Base-by-base conservation (phyloP, 352 stramenopile genomes). In the Phytophthora pisi region DNA sequence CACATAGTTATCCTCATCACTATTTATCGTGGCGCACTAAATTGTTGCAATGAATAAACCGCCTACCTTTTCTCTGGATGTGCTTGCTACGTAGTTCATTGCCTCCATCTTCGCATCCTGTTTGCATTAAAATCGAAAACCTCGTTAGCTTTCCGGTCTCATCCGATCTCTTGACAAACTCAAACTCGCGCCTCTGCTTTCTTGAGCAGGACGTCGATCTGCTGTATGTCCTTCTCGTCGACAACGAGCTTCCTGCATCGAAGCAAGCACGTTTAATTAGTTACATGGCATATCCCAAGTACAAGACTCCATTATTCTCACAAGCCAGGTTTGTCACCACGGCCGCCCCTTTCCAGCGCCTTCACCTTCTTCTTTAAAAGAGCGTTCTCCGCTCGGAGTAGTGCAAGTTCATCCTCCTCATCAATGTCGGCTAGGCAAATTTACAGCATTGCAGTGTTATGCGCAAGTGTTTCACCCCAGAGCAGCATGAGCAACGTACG, bases 121-220 rank as follows among this genome's bases (percentile, higher is more conserved):
- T 43, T 42, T 5, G 24, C 15, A 34, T 5, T 4, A 52, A 3
- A 28, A 2, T 31, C 20, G 5, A 20, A 5, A 52, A 52, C 11
- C n/a, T 49, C 45, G n/a, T 20, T 24, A 13, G 18, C 43, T 5
- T 50, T 23, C 9, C 6, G n/a, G 23, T 50, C 16, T 28, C n/a
- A 50, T 9, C 43, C 6, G 7, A 50, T 15, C 13, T 11, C 11
- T 50, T 26, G n/a, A 28, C 18, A 26, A 58, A 36, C 1, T 28
- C 13, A 9, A 30, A 6, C 10, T n/a, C 6, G 36, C 20, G 83
- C 77, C 57, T 90, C 82, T 40, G 87, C 87, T 77, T 87, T 91
- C 67, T 88, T 85, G 16, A 95, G 64, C n/a, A 95, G 38, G n/a
- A 73, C 64, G 26, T 93, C 82, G 52, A 95, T 92, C 38, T 85